These are phyloP conservation scores for Arthromyces matolae DNA, from an alignment of 768 basidiomycete genomes.

Conservation along the genomic window DNA sequence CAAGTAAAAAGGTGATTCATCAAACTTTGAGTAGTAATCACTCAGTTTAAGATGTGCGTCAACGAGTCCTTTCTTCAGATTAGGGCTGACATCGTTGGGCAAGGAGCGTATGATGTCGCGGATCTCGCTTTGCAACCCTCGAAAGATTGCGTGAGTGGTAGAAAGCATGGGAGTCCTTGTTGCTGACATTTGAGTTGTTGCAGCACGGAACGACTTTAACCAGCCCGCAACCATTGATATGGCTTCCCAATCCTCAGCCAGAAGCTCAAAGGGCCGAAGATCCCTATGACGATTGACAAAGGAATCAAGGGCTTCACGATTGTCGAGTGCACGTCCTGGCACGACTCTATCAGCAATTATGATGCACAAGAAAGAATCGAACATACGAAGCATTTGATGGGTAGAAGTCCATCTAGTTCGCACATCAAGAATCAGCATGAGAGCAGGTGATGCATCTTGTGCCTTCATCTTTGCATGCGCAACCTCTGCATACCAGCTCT, in stretches of 20 bases:
- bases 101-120: conserved; percentile 15
- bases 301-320: conserved; percentile 10
- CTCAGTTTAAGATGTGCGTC: conserved; percentile 28
- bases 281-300: conserved; percentile 17
- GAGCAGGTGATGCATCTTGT: not conserved
- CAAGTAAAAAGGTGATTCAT: conserved; percentile 28
- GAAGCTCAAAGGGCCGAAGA: conserved; percentile 14
- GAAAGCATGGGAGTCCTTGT: conserved; percentile 31
- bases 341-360: not conserved
- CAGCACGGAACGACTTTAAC: conserved; percentile 19
- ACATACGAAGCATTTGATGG: conserved; percentile 28
- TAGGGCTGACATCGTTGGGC: conserved; percentile 9
- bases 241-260: conserved; percentile 18
- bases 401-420: conserved; percentile 27
- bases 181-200: conserved; percentile 30
- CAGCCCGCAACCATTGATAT: conserved; percentile 16
- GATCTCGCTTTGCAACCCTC: conserved; percentile 28
- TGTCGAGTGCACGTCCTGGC: conserved; percentile 16
- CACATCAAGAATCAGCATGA: conserved; percentile 29
- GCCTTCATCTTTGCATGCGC: not conserved
- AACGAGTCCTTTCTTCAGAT: conserved; percentile 19
- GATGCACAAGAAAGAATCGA: not conserved
- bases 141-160: conserved; percentile 28
- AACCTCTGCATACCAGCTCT: conserved; percentile 19
- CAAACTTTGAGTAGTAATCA: conserved; percentile 28